These are phyloP conservation scores for Tremella yokohamensis DNA, from an alignment of 768 basidiomycete genomes.

Conservation along the genomic window DNA sequence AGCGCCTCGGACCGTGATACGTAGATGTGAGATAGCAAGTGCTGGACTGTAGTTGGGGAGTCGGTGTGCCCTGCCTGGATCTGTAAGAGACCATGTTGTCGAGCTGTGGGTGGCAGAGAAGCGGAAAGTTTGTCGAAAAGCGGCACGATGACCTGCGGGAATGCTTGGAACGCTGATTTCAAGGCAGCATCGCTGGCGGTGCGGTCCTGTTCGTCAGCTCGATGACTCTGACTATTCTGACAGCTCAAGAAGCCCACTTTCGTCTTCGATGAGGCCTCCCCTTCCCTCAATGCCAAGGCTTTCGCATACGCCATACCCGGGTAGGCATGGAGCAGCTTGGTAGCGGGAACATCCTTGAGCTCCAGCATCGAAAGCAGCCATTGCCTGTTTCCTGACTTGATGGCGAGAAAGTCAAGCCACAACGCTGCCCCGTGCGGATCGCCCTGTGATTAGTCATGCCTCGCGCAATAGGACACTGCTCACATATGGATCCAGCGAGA, in stretches of 20 bases:
- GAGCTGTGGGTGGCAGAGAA: slow-evolving; percentile 59
- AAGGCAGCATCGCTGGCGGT: slow-evolving; percentile 66
- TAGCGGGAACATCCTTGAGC: slow-evolving; percentile 48
- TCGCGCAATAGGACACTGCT: not conserved
- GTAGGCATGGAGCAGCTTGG: slow-evolving; percentile 60
- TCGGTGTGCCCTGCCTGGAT: slow-evolving; percentile 62
- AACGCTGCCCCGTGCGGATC: slow-evolving; percentile 84
- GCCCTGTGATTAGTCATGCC: slow-evolving; percentile 30
- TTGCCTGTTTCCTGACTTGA: slow-evolving; percentile 71
- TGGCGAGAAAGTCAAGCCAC: slow-evolving; percentile 72
- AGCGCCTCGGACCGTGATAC: slow-evolving; percentile 68
- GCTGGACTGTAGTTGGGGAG: slow-evolving; percentile 56
- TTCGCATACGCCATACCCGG: slow-evolving; percentile 59
- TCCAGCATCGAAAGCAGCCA: slow-evolving; percentile 69
- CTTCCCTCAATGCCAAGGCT: slow-evolving; percentile 60
- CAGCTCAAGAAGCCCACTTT: slow-evolving; percentile 48
- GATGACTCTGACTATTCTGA: not conserved
- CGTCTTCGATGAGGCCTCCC: slow-evolving; percentile 54
- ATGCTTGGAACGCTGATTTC: slow-evolving; percentile 67
- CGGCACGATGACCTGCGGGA: slow-evolving; percentile 75
- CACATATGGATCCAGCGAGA: slow-evolving; percentile 68
- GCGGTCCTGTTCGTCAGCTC: slow-evolving; percentile 54
- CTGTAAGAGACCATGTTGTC: slow-evolving; percentile 63
- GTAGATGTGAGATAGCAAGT: slow-evolving; percentile 85
- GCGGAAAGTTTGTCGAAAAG: slow-evolving; percentile 83